Evolutionary conservation across 257 asterid species (phyloP).

Genomic region (Vinca minor): DNA sequence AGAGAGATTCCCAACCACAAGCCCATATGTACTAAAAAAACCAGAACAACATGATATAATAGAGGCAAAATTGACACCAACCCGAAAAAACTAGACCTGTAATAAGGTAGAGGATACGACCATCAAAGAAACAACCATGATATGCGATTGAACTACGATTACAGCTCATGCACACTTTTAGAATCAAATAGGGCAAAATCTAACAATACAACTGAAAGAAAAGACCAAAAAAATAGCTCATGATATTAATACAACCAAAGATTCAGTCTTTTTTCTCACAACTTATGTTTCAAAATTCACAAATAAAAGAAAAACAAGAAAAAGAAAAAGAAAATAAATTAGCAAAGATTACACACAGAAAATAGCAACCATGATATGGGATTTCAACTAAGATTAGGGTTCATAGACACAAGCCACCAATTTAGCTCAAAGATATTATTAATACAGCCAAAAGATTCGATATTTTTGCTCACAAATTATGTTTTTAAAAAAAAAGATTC

Average conservation of each 20-base stretch:
- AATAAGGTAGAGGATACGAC: neutral
- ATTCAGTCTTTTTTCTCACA: neutral
- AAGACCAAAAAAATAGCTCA: neutral
- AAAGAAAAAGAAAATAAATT: no score
- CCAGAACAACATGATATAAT: neutral
- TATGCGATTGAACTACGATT: neutral
- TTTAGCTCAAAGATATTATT: no score
- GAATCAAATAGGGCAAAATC: neutral
- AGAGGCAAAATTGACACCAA: neutral
- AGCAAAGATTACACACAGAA: no score
- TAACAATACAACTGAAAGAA: neutral
- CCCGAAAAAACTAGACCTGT: neutral
- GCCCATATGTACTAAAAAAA: neutral
- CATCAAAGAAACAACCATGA: neutral
- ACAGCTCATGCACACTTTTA: neutral
- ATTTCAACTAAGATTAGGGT: no score
- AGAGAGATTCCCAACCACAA: neutral
- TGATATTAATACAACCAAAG: neutral
- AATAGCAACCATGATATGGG: no score
- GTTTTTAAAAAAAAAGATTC: no score
- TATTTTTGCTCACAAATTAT: no score
- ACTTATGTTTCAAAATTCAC: neutral
- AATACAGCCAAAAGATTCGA: no score
- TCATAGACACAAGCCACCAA: no score
- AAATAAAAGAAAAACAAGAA: neutral